Conservation (phyloP, 768 basidiomycete species). For the Agaricus bisporus region DNA sequence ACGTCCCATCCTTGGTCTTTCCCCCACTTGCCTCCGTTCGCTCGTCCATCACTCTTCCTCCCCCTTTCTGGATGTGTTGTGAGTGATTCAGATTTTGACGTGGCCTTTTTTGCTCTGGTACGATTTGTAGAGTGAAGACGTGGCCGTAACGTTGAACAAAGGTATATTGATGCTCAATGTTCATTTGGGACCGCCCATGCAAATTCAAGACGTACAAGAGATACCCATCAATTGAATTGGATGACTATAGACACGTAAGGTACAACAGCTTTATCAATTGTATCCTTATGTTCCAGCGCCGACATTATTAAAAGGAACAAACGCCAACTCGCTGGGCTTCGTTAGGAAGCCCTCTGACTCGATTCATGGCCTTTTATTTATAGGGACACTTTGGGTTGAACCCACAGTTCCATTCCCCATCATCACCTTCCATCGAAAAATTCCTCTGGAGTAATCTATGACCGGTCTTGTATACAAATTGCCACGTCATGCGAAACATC, state of each 20-base stretch:
- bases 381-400: no score
- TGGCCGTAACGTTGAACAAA: conserved; percentile 10
- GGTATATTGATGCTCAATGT: conserved; percentile 14
- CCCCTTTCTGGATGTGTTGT: conserved; percentile 2
- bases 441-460: no score
- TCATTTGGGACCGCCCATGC: conserved; percentile 11
- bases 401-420: no score
- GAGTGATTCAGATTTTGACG: conserved; percentile 12
- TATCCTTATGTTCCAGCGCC: neutral
- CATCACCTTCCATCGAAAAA: no score
- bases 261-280: neutral
- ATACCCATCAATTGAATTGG: conserved; percentile 7
- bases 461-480: no score
- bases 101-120: neutral
- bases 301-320: neutral
- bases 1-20: conserved; percentile 12
- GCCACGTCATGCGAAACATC: no score
- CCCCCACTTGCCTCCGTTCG: conserved; percentile 7
- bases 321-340: no score
- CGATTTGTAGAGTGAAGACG: conserved; percentile 14
- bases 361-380: no score
- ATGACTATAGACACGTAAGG: no score
- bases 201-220: conserved; percentile 13
- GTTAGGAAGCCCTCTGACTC: no score
- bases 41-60: neutral